Base-by-base conservation (phyloP, 148 eudicot species). In the Suaeda aralocaspica region DNA sequence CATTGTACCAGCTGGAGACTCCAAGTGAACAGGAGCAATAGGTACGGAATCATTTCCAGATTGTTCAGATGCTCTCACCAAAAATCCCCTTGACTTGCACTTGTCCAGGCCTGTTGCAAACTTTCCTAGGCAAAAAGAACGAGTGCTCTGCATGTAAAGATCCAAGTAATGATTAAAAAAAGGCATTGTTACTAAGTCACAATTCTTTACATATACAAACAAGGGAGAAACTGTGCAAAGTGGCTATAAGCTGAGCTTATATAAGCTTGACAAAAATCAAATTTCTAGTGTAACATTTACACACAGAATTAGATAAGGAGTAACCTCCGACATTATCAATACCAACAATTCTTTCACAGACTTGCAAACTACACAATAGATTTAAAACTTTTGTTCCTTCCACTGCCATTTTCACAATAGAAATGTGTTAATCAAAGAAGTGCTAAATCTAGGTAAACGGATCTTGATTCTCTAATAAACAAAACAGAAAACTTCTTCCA, bases 1-100 rank as follows among this genome's bases (percentile, higher is more conserved):
- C 56, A 91, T 82, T 79, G 84, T 91, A 66, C 99, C 99, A 72
- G 82, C 81, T 25, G 96, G 84, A 70, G 99, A 87, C 73, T 91
- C 91, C 73, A 94, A 76, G 60, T 79, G 78, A 82, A 89, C 76
- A 57, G 99, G 99, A 70, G 97, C 91, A 76, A 91, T 28, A 24
- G 90, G 84, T 52, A 76, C 78, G 69, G 79, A 78, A 71, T 87
- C 80, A 63, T 81, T 86, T 28, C 87, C 73, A 33, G 88, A 76
- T 77, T 72, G 68, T 53, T 78, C 86, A 10, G 87, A 84, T 55
- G 91, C 96, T 84, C 85, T 86, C 56, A 83, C 81, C 39, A 72
- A 49, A 45, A 81, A 86, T 73, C 83, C 83, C 85, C 87, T 85
- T 31, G 72, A 66, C 68, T 74, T 82, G 71, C 68, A 70, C 80